phyloP scores from a whole-genome alignment of 345 rosid genomes.

The Turnera subulata region DNA sequence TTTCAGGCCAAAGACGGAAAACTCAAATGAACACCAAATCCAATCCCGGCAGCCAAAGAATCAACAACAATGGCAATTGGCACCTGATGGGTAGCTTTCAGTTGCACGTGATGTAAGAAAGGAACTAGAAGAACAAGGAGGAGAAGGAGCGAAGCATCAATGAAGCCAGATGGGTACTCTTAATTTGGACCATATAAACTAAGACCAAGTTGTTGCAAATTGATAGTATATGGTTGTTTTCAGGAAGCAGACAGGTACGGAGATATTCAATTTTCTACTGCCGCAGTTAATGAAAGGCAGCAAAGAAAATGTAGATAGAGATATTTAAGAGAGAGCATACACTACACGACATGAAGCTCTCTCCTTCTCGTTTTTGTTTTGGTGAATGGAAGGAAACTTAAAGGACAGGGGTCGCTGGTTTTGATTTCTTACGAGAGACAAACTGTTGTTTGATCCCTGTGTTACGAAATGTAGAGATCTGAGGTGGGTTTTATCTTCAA shows the following conservation, averaged over 20 bases:
- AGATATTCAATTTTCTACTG: background rate
- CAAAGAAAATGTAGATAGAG: background rate
- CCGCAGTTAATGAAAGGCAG: background rate
- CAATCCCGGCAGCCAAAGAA: background rate
- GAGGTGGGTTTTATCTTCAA: conserved; percentile 11
- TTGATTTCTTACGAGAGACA: conserved; percentile 1
- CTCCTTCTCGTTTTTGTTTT: conserved; percentile 16
- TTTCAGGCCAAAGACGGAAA: background rate
- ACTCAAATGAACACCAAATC: background rate
- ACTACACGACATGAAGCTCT: background rate
- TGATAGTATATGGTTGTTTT: no score
- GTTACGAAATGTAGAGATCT: conserved; percentile 8
- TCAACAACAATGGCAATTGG: conserved; percentile 7
- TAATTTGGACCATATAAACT: conserved; percentile 10
- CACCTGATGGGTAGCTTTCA: conserved; percentile 5
- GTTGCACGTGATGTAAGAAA: background rate
- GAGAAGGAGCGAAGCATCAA: conserved; percentile 1
- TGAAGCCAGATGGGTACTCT: background rate
- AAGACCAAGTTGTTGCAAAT: conserved; percentile 13
- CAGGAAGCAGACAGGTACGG: no score
- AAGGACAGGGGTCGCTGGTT: conserved; percentile 15
- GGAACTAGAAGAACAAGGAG: background rate
- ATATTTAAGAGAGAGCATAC: no score
- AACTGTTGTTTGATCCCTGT: no score
- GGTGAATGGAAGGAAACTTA: conserved; percentile 2